Base-by-base conservation (phyloP, 345 rosid genomes). In the Tarenaya hassleriana region DNA sequence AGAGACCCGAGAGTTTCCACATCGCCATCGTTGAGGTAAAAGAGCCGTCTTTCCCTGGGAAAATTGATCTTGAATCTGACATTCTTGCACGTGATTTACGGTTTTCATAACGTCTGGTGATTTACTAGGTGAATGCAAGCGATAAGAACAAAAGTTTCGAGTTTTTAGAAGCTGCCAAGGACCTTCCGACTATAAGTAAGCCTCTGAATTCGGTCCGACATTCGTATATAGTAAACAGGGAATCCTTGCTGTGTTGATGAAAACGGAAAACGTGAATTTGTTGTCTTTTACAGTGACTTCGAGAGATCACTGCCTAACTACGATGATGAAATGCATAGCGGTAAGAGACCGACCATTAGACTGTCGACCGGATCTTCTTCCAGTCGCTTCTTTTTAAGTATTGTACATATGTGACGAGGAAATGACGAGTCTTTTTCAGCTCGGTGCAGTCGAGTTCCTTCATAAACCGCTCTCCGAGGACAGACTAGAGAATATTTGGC, bases 401-500 rank as follows among this genome's bases (percentile, higher is more conserved):
- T 10, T 37, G 11, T 2, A 10, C 29, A 14, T 61, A 20, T 54
- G 52, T 55, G 57, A 15, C 17, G 37, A 52, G 41, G 56, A 64
- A 41, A 43, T 72, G 62, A 70, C 42, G 38, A 59, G 64, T 47
- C 53, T 55, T 69, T 72, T 69, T 56, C 85, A 92, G 98, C 83
- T 79, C 29, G 98, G 98, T 58, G 98, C 96, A 40, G 96, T 92
- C 38, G 98, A 88, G 73, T 92, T 92, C 74, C 95, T 92, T 32
- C 77, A 29, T 41, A 85, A 88, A 70, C 98, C 98, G 7, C 70
- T 92, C 24, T 79, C 77, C 0, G 83, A 81, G 51, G 96, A 85
- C 52, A 92, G 85, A 67, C 70, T 92, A 53, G 73, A 77, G 75
- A 85, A 92, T 49, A 73, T 92, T 59, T 92, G 98, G 98, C 98